Conservation (phyloP, 345 rosid species). For the Laguncularia racemosa region DNA sequence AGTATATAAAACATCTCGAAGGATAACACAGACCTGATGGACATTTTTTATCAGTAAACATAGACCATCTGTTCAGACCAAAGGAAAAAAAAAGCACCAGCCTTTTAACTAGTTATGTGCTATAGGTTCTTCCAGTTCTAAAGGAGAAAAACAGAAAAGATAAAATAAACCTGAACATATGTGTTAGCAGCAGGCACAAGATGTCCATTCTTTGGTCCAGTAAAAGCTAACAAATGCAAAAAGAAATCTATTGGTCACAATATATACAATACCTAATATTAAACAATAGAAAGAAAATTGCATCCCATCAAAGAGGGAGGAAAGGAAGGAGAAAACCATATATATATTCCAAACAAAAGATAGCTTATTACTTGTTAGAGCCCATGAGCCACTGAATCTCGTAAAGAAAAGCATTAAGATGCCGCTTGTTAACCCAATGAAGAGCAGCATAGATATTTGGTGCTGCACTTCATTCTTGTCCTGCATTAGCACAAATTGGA, state of each 20-base stretch:
- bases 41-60: no score
- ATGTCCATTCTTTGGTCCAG: constrained; percentile 31
- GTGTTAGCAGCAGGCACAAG: constrained; percentile 35
- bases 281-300: no score
- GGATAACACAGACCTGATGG: no score
- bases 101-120: no score
- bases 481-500: constrained; percentile 12
- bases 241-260: neutral
- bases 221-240: constrained; percentile 24
- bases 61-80: no score
- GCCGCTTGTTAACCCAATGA: constrained; percentile 30
- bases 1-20: no score
- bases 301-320: no score
- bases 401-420: constrained; percentile 30
- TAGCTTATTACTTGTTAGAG: constrained; percentile 27
- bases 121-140: no score
- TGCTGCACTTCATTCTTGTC: constrained; percentile 41
- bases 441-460: constrained; percentile 37
- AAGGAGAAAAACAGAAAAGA: neutral
- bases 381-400: constrained; percentile 29
- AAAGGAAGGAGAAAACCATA: neutral
- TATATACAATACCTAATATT: no score
- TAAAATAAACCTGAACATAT: constrained; percentile 34
- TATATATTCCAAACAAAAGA: neutral
- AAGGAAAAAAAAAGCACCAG: no score